A percentile compares a stretch with the other conserved stretches of the same genome.
phyloP scores from a whole-genome alignment of 2,329 filamentous ascomycete genomes.

The Aspergillus neoniger region DNA sequence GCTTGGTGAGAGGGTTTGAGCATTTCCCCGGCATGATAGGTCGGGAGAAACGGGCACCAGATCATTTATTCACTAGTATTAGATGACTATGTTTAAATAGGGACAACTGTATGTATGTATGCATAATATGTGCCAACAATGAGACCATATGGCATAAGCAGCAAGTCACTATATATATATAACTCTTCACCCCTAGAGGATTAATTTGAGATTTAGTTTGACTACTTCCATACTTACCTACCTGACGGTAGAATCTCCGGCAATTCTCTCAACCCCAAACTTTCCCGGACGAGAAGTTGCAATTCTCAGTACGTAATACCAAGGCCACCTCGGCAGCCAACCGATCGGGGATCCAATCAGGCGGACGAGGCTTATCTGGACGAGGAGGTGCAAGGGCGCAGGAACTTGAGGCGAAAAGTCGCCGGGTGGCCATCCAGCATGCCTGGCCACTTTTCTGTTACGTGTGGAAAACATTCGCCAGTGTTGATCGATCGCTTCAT shows the following conservation, averaged over 20 bases:
- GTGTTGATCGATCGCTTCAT: constrained; percentile 18
- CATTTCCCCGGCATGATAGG: not conserved
- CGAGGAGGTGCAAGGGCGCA: constrained; percentile 4
- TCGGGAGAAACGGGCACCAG: not conserved
- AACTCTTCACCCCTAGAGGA: too few relatives aligned
- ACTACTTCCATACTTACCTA: too few relatives aligned
- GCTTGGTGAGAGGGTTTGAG: not conserved
- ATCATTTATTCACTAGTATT: not conserved
- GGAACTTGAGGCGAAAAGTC: constrained; percentile 8
- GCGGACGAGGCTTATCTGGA: constrained; percentile 29
- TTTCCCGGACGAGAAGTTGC: not conserved
- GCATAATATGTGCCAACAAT: not conserved
- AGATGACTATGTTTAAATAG: too few relatives aligned
- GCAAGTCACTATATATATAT: not conserved
- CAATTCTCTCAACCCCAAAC: not conserved
- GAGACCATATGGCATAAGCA: not conserved
- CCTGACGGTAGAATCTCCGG: not conserved
- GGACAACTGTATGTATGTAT: too few relatives aligned
- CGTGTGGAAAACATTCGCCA: constrained; percentile 28
- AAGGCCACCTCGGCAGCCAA: constrained; percentile 22
- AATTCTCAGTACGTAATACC: constrained; percentile 37
- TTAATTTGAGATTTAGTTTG: too few relatives aligned
- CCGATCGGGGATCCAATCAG: constrained; percentile 33
- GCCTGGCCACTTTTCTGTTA: constrained; percentile 27
- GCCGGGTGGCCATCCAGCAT: constrained; percentile 9